Percentiles rank a stretch among this genome's conserved stretches.
These are phyloP conservation scores for Coemansia sp. DNA, from an alignment of 192 early-diverging fungal genomes.

Conservation along the genomic window DNA sequence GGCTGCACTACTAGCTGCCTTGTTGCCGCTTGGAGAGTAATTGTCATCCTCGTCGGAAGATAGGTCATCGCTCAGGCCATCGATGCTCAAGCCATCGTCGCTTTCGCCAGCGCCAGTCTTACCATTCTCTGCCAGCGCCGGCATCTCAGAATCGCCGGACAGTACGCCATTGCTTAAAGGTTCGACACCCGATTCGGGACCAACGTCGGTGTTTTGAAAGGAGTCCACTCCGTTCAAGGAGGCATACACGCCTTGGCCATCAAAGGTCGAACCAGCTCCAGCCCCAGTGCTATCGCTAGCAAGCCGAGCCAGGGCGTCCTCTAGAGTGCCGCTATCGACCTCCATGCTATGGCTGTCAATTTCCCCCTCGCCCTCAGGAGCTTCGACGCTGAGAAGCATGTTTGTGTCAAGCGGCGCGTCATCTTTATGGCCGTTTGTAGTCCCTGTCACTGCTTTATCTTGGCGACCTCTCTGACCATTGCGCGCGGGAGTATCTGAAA, in stretches of 20 bases:
- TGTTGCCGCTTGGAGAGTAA: background rate
- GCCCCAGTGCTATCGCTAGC: conserved; percentile 4
- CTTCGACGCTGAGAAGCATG: conserved; percentile 28
- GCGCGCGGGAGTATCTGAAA: background rate
- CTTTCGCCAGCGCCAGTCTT: conserved; percentile 2
- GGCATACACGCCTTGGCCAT: background rate
- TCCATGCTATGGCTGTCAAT: conserved; percentile 40
- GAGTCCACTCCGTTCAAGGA: background rate
- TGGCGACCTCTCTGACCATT: background rate
- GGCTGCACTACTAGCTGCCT: background rate
- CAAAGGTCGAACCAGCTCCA: conserved; percentile 1
- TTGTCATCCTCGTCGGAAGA: conserved; percentile 8
- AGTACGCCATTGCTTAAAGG: background rate
- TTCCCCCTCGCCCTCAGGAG: conserved; percentile 4
- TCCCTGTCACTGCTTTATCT: background rate
- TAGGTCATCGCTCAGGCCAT: conserved; percentile 4
- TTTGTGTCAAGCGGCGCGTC: background rate
- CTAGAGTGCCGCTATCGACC: conserved; percentile 40
- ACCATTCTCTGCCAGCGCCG: background rate
- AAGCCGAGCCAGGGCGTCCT: conserved; percentile 52
- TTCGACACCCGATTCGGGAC: background rate
- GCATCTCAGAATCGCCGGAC: background rate
- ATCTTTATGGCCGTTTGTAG: background rate
- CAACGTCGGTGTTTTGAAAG: background rate
- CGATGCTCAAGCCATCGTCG: conserved; percentile 7